phyloP scores from a whole-genome alignment of 108 stramenopile genomes.

The Chaetoceros tenuissimus region DNA sequence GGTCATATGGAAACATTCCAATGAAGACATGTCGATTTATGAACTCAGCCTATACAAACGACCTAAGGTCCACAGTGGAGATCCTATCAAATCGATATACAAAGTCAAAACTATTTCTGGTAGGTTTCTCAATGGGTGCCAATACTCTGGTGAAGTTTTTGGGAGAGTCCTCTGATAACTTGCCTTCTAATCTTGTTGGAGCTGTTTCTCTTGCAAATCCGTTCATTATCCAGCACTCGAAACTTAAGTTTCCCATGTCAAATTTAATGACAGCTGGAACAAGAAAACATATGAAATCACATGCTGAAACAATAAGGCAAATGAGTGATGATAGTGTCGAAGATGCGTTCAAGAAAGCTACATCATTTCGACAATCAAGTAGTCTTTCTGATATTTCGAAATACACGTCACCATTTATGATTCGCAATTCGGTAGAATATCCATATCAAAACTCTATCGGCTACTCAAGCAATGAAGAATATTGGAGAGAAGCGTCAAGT shows the following conservation, averaged over 20 bases:
- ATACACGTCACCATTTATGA: conserved; percentile 40
- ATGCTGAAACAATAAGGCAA: too few relatives aligned
- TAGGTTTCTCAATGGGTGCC: conserved; percentile 73
- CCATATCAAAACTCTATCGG: conserved; percentile 58
- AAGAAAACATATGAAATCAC: conserved; percentile 46
- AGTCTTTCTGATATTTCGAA: conserved; percentile 42
- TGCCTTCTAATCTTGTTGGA: conserved; percentile 64
- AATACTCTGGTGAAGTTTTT: conserved; percentile 77
- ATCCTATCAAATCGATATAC: conserved; percentile 40
- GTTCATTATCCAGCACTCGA: conserved; percentile 35
- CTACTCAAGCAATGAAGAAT: conserved; percentile 48
- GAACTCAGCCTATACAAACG: conserved; percentile 69
- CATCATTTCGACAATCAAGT: background rate
- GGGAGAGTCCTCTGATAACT: conserved; percentile 68
- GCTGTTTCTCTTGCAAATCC: conserved; percentile 74
- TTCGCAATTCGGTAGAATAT: conserved; percentile 54
- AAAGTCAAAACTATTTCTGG: conserved; percentile 44
- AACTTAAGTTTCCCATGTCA: conserved; percentile 47
- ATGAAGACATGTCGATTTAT: conserved; percentile 62
- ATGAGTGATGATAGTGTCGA: conserved; percentile 38
- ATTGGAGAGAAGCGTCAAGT: conserved; percentile 65
- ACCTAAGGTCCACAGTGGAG: conserved; percentile 52
- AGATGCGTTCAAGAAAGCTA: conserved; percentile 28
- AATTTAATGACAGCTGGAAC: conserved; percentile 52
- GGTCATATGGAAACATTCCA: conserved; percentile 50